phyloP scores from a whole-genome alignment of 1,284 basidiomycete genomes.

The Ceratobasidium sp. region DNA sequence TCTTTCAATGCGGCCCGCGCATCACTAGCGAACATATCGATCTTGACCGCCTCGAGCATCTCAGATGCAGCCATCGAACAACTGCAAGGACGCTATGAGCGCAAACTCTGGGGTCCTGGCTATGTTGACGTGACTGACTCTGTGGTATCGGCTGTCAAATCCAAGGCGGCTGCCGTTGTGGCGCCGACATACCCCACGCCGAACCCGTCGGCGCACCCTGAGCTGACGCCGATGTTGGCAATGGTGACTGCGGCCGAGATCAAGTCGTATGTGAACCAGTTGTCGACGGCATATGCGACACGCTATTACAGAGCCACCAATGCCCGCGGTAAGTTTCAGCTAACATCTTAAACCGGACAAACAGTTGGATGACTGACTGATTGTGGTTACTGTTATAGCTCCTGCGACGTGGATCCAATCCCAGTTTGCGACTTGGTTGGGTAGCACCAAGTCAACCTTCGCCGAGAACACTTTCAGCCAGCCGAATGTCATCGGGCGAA shows the following conservation, averaged over 20 bases:
- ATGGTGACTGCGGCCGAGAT: slow-evolving; percentile 46
- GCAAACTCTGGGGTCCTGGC: slow-evolving; percentile 44
- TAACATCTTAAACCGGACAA: neutral
- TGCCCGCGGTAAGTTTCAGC: slow-evolving; percentile 42
- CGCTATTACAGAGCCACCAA: slow-evolving; percentile 46
- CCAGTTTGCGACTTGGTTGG: slow-evolving; percentile 41
- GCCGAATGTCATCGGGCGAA: slow-evolving; percentile 71
- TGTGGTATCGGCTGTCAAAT: neutral
- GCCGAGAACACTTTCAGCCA: slow-evolving; percentile 57
- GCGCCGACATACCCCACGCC: slow-evolving; percentile 42
- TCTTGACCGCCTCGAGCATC: slow-evolving; percentile 29
- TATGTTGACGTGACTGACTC: slow-evolving; percentile 46
- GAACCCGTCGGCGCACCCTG: slow-evolving; percentile 46
- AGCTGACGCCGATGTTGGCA: slow-evolving; percentile 37
- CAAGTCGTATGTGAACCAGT: slow-evolving; percentile 40
- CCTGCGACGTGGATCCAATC: slow-evolving; percentile 40
- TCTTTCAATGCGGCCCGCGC: slow-evolving; percentile 35
- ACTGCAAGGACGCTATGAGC: slow-evolving; percentile 39
- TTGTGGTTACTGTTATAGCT: slow-evolving; percentile 1
- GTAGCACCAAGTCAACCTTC: slow-evolving; percentile 21
- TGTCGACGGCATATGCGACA: slow-evolving; percentile 45
- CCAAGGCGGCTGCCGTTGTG: slow-evolving; percentile 7
- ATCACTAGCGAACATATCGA: slow-evolving; percentile 29
- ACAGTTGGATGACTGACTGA: neutral
- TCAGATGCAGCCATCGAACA: slow-evolving; percentile 38